A percentile compares a stretch with the other conserved stretches of the same genome.
These are phyloP conservation scores for Cruciata laevipes DNA, from an alignment of 257 asterid species.

Conservation along the genomic window DNA sequence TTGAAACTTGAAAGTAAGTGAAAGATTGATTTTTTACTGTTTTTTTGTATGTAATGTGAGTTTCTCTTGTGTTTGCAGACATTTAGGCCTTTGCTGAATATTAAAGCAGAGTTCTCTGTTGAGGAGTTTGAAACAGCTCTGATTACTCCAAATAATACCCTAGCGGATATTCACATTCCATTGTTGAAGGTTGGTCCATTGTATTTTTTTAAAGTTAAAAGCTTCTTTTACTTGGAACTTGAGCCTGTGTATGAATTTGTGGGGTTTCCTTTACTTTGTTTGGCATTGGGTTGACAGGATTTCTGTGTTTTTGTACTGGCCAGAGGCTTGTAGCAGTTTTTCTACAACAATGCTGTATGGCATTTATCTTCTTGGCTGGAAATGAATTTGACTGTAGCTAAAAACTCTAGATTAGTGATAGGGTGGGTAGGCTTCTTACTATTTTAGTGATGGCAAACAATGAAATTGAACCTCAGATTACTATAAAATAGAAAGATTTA, in stretches of 20 bases:
- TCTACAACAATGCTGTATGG: background rate
- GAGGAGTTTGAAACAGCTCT: slow-evolving; percentile 98
- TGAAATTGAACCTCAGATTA: background rate
- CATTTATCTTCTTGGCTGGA: background rate
- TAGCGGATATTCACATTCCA: slow-evolving; percentile 92
- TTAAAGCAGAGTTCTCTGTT: slow-evolving; percentile 79
- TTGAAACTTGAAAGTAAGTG: background rate
- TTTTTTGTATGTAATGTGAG: background rate
- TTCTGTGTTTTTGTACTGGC: background rate
- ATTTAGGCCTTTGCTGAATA: slow-evolving; percentile 80
- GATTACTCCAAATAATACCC: slow-evolving; percentile 67
- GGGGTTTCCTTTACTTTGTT: background rate
- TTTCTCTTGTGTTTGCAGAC: slow-evolving; percentile 45
- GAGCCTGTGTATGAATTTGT: slow-evolving; percentile 13
- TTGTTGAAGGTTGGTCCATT: slow-evolving; percentile 55
- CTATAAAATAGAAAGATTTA: background rate
- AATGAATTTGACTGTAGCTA: background rate
- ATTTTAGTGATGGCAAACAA: background rate
- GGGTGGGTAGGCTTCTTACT: background rate
- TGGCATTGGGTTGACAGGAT: background rate
- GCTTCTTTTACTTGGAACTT: slow-evolving; percentile 4
- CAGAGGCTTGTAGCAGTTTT: background rate
- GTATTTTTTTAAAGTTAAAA: background rate
- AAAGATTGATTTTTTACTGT: background rate
- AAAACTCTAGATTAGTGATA: background rate